A percentile compares a stretch with the other conserved stretches of the same genome.
These are phyloP conservation scores for Solanum virginianum DNA, from an alignment of 257 asterid species.

Conservation along the genomic window DNA sequence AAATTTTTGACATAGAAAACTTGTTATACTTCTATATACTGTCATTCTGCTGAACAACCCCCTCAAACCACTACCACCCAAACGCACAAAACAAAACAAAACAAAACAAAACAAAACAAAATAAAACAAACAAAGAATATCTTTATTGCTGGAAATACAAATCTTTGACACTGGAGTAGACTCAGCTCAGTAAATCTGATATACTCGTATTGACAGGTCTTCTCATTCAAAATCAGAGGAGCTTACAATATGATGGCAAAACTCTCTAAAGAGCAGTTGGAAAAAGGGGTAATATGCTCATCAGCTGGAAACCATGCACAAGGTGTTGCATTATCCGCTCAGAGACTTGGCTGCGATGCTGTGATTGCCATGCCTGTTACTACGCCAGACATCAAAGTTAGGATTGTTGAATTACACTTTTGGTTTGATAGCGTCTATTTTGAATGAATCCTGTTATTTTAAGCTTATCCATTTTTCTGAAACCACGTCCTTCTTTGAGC, in stretches of 20 bases:
- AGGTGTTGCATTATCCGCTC: conserved; percentile 85
- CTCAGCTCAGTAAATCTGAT: not conserved
- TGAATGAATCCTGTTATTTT: not conserved
- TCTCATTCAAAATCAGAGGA: conserved; percentile 91
- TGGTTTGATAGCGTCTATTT: not conserved
- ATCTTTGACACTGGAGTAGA: not conserved
- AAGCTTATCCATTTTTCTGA: not conserved
- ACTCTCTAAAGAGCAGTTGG: conserved; percentile 56
- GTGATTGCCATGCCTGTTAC: conserved; percentile 90
- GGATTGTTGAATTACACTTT: not conserved
- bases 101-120: no score
- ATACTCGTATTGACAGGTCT: conserved; percentile 34
- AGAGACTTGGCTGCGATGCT: conserved; percentile 55
- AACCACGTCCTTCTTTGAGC: not conserved
- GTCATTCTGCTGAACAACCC: not conserved
- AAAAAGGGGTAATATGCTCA: conserved; percentile 87
- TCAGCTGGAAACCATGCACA: conserved; percentile 99
- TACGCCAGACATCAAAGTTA: conserved; percentile 92
- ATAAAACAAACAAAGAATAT: not conserved
- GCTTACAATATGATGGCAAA: conserved; percentile 99
- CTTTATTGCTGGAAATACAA: not conserved
- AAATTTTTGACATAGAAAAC: not conserved
- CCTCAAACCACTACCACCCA: not conserved
- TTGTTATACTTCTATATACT: not conserved
- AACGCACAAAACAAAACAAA: not conserved